Base-by-base conservation (phyloP, 257 asterid genomes). In the Plantago ovata region DNA sequence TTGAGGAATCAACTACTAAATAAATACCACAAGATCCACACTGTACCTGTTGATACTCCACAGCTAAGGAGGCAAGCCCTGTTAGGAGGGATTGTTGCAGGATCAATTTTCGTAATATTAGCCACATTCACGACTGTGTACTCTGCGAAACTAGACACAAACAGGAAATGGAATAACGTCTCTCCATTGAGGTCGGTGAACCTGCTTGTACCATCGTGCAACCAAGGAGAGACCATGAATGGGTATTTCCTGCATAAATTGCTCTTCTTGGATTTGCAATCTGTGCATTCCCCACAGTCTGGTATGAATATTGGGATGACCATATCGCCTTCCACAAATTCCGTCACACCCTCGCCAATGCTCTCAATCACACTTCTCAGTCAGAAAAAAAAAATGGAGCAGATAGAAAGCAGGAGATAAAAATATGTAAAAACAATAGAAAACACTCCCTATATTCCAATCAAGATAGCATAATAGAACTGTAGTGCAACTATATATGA, bases 181-280 rank as follows among this genome's bases (percentile, higher is more conserved):
- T 87, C 86, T 50, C 98, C 98, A 0, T 83, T 82, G 48, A 69
- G 62, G 72, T 82, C 87, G 10, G 84, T 81, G 57, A 92, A 92
- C 62, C 98, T 79, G 85, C 94, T 81, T 1, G 94, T 63, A 18
- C 78, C 88, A 46, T 88, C 95, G 24, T 71, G 94, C 84, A 85
- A 69, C 76, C 67, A 72, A 3, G 81, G 79, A 68, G 84, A 54
- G 14, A 70, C 20, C 18, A 18, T 10, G 66, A 92, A 82, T 41
- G 90, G 95, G 61, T 69, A 88, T 53, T 69, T 79, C 0, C 95
- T 68, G 48, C 98, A 92, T 4, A 81, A 46, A 63, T 92, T 92
- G 84, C 95, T 92, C 72, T 81, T 92, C 72, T 74, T 69, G 65
- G 96, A 92, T 19, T 36, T 74, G 75, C 98, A 92, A 72, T 85